Evolutionary conservation across 495 filamentous ascomycete genomes (phyloP), one percentile per base, ranked within the genome.

Genomic region (Lineolata rhizophorae): DNA sequence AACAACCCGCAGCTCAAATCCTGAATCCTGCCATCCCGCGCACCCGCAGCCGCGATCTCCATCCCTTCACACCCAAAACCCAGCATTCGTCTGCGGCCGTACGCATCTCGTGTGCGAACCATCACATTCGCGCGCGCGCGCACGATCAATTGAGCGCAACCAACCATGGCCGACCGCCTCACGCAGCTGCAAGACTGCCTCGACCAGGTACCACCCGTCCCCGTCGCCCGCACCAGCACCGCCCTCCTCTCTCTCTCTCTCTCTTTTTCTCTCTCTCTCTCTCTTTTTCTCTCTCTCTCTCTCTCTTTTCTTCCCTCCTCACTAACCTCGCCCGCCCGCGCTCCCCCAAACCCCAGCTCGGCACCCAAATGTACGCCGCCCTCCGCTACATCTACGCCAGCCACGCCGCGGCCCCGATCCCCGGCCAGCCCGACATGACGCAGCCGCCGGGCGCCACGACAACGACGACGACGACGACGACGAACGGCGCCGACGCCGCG

Each of bases 291-390:
- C n/a, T n/a, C n/a, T n/a, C n/a, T n/a, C n/a, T n/a, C n/a, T n/a
- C n/a, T n/a, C n/a, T n/a, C n/a, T n/a, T n/a, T n/a, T n/a, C n/a
- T n/a, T n/a, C n/a, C n/a, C n/a, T n/a, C n/a, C n/a, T n/a, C n/a
- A n/a, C n/a, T n/a, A n/a, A n/a, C n/a, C n/a, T n/a, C n/a, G n/a
- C n/a, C n/a, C n/a, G n/a, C n/a, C n/a, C n/a, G n/a, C n/a, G n/a
- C n/a, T n/a, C n/a, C n/a, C n/a, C n/a, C n/a, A n/a, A n/a, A n/a
- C n/a, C n/a, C n/a, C 60, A 62, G 9, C 61, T 75, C 13, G 64
- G 62, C 3, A 65, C 66, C 29, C 70, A 75, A 41, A 61, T 72
- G 47, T 47, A 20, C 15, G 43, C 36, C 10, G 11, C 20, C 27
- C 30, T 30, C 8, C 35, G 22, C 22, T 26, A 8, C 22, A 26